These are phyloP conservation scores for Combretum micranthum DNA, from an alignment of 345 rosid genomes.

Conservation along the genomic window DNA sequence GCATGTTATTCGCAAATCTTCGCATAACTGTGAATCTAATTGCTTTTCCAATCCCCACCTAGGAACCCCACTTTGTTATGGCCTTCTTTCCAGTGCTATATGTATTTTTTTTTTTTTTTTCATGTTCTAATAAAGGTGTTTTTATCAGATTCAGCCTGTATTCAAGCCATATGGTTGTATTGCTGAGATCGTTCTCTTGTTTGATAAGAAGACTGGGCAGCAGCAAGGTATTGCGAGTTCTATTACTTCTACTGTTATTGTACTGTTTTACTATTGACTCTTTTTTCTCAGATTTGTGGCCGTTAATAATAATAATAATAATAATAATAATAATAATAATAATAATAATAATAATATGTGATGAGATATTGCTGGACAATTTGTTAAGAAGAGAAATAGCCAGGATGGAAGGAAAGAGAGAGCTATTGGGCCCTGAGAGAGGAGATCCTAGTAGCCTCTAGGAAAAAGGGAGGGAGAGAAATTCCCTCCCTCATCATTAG, in stretches of 20 bases:
- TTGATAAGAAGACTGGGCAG: slow-evolving; percentile 63
- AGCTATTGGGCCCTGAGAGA: background rate
- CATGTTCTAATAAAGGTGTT: slow-evolving; percentile 12
- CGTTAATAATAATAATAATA: too few species aligned
- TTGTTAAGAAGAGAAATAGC: background rate
- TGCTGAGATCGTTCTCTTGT: slow-evolving; percentile 57
- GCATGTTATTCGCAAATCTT: too few species aligned
- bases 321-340: too few species aligned
- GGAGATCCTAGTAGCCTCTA: too few species aligned
- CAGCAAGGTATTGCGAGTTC: slow-evolving; percentile 45
- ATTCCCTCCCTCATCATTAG: too few species aligned
- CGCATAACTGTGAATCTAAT: too few species aligned
- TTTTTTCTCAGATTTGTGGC: background rate
- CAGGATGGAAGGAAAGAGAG: background rate
- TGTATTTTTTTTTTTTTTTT: background rate
- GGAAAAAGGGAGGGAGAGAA: too few species aligned
- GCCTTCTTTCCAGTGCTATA: too few species aligned
- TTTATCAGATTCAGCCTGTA: slow-evolving; percentile 50
- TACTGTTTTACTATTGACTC: background rate
- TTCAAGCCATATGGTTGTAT: slow-evolving; percentile 69
- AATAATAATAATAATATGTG: too few species aligned
- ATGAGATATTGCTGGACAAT: too few species aligned
- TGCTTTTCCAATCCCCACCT: too few species aligned
- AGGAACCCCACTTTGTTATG: too few species aligned
- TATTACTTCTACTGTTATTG: background rate